Evolutionary conservation across 2,329 filamentous ascomycete species (phyloP).

Genomic region (Juglanconis oblonga): DNA sequence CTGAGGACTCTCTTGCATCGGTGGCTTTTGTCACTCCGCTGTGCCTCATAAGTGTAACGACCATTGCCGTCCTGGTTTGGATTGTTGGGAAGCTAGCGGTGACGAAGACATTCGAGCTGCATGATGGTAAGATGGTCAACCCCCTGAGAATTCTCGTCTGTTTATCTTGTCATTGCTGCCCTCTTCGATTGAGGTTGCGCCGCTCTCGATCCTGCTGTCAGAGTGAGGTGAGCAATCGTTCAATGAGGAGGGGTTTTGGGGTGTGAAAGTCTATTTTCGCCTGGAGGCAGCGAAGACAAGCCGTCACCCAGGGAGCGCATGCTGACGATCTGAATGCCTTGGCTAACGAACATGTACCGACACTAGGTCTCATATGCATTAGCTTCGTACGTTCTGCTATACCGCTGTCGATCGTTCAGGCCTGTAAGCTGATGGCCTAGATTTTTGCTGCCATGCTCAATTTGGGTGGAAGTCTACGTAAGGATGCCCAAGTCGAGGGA

Average conservation of each 20-base stretch:
- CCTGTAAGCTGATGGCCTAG: background rate
- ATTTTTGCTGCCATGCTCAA: constrained; percentile 4
- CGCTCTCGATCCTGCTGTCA: background rate
- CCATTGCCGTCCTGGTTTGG: constrained; percentile 1
- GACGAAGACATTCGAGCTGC: constrained; percentile 1
- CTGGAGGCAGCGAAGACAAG: no score
- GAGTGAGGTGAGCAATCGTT: no score
- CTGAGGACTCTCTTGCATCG: background rate
- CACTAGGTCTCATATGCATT: background rate
- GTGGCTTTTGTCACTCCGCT: constrained; percentile 3
- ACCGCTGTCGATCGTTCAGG: background rate
- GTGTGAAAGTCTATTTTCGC: no score
- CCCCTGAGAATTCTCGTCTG: background rate
- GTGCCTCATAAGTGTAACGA: constrained; percentile 6
- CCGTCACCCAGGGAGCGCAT: background rate
- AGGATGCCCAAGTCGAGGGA: background rate
- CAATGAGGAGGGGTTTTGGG: no score
- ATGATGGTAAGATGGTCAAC: constrained; percentile 1
- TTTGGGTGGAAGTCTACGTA: background rate
- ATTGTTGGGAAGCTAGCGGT: background rate
- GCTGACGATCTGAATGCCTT: background rate
- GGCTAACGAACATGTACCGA: background rate
- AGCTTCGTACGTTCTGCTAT: constrained; percentile 4
- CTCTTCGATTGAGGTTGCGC: background rate
- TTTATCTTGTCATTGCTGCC: background rate